phyloP scores from a whole-genome alignment of 768 basidiomycete species.

The Auriscalpium vulgare region DNA sequence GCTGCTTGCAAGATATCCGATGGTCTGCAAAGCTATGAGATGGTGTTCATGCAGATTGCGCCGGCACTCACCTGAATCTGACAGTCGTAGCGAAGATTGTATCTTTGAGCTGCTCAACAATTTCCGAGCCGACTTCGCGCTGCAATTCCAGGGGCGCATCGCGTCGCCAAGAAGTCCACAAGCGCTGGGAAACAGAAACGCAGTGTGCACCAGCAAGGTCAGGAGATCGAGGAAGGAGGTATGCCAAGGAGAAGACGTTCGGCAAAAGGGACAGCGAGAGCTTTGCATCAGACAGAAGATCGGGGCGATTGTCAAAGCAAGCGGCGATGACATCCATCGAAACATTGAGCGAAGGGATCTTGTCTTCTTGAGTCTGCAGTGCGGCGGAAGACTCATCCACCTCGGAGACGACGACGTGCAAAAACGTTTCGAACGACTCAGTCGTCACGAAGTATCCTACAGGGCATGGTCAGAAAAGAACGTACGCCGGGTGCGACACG shows the following conservation, averaged over 20 bases:
- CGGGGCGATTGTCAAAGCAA: constrained; percentile 5
- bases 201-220: constrained; percentile 13
- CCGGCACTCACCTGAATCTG: constrained; percentile 22
- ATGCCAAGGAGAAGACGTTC: constrained; percentile 39
- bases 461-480: not conserved
- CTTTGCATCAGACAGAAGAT: not conserved
- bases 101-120: constrained; percentile 35
- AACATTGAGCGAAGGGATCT: not conserved
- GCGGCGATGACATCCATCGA: constrained; percentile 4
- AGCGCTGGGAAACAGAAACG: constrained; percentile 14
- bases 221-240: constrained; percentile 35
- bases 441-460: constrained; percentile 23
- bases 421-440: constrained; percentile 25
- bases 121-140: constrained; percentile 22
- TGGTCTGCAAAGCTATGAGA: constrained; percentile 16
- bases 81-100: constrained; percentile 32
- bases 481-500: constrained; percentile 8
- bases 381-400: constrained; percentile 7
- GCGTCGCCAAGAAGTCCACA: constrained; percentile 27
- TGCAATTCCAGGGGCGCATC: constrained; percentile 17
- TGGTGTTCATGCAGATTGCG: not conserved
- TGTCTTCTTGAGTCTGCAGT: constrained; percentile 4
- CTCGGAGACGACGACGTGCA: constrained; percentile 14
- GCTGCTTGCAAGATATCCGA: constrained; percentile 16
- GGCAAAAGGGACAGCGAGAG: constrained; percentile 26